Evolutionary conservation across 1,284 basidiomycete genomes (phyloP), one percentile per base, ranked within the genome.

Genomic region (Naganishia sp.): DNA sequence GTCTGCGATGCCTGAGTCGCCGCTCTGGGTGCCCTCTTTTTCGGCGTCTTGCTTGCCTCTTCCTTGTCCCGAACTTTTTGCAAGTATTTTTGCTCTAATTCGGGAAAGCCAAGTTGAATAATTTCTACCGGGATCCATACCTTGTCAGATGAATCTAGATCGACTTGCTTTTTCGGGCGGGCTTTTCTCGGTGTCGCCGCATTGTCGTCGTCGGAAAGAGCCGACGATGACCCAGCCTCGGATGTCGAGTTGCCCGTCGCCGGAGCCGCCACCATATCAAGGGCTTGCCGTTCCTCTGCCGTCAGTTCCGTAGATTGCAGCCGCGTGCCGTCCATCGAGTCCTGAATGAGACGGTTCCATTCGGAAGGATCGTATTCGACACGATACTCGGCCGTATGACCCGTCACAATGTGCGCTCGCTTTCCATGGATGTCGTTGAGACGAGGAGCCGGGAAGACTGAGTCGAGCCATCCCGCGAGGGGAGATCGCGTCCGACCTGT

Each of bases 271-370:
- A 58, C 57, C 55, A 66, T 51, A 23, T 58, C 64, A 28, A 66
- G 11, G 0, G 64, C 56, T 11, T 45, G 31, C 11, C 64, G 55
- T 51, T 66, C 55, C 42, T 66, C 43, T 28, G 39, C 50, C 2
- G 64, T 51, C 25, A 63, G 17, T 25, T 61, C 58, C 35, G 58
- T 39, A 35, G 58, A 60, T 18, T 66, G 50, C 6, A 66, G 39
- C 15, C 65, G 49, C 4, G 57, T 75, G 71, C 76, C 81, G 1
- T 65, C 41, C 77, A 80, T 80, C 0, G 71, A 72, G 5, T 35
- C 61, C 1, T 71, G 73, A 53, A 73, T 73, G 2, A 74, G 68
- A 2, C 66, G 45, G 7, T 69, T 67, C 66, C 73, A 76, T 0
- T 49, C 23, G 11, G 66, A 61, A 11, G 70, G 70, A 6, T 69